Evolutionary conservation across 2,329 filamentous ascomycete genomes (phyloP), one percentile per base, ranked within the genome.

Genomic region (Epichloe bromicola): DNA sequence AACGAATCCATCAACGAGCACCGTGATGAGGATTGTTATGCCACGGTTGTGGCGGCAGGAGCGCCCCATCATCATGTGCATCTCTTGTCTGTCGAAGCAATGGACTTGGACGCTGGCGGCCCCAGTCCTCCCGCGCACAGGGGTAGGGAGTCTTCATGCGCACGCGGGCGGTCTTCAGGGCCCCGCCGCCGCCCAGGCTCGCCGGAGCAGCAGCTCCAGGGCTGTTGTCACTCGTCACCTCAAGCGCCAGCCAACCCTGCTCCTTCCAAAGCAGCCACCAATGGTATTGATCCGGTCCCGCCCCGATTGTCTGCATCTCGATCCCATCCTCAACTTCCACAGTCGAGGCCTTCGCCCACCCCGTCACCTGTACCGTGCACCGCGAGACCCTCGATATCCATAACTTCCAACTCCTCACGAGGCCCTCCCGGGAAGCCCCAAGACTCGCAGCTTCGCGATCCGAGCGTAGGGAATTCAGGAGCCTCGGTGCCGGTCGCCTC

Each of bases 311-410:
- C 46, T 46, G 39, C 52, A 49, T 46, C 52, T 47, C 53, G 43
- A 51, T 51, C 20, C 50, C 55, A 42, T 48, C 53, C 34, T 55
- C 53, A 50, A 38, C 53, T 40, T 49, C 46, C 54, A 15, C 48
- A 37, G 33, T 50, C 50, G 34, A 37, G 47, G 3, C 36, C 23
- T 12, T 48, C 46, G 45, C 38, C 48, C 6, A 33, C 53, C 20
- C 33, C 37, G 10, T 51, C 40, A 5, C 36, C 48, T 6, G 8
- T 5, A 37, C 39, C 36, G 5, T 34, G 40, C 26, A 17, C 4
- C 15, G 10, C 17, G n/a, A 34, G 30, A 43, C 4, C 17, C 26
- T 17, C 47, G 19, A 46, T 19, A 15, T 7, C 17, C 4, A 15
- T 15, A 15, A 36, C 7, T 5, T 30, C 30, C 14, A n/a, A 44